These are phyloP conservation scores for Helichrysum umbraculigerum DNA, from an alignment of 129 eudicot species.

Conservation along the genomic window DNA sequence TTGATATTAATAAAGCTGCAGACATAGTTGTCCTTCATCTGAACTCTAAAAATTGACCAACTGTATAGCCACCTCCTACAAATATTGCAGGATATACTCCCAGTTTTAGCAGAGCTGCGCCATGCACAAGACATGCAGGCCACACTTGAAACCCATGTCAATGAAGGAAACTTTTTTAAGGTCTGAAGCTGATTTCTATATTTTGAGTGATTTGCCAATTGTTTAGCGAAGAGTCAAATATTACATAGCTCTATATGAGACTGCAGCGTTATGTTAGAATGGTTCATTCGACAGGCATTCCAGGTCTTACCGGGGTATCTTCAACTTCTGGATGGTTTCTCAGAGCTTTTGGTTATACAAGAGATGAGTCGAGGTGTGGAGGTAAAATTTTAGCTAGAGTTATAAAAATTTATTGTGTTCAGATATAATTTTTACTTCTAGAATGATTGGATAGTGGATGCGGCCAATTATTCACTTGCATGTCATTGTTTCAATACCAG, in stretches of 20 bases:
- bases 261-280: constrained; percentile 9
- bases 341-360: constrained; percentile 83
- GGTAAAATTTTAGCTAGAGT: constrained; percentile 44
- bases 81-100: constrained; percentile 77
- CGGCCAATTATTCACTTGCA: constrained; percentile 11
- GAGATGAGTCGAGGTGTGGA: constrained; percentile 94
- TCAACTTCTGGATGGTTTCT: constrained; percentile 82
- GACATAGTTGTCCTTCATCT: background rate
- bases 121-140: constrained; percentile 78
- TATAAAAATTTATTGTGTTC: background rate
- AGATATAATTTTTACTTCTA: background rate
- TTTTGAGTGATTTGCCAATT: background rate
- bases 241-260: constrained; percentile 19
- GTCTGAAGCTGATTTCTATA: constrained; percentile 29
- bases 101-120: constrained; percentile 72
- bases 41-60: constrained; percentile 14
- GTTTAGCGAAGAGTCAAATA: background rate
- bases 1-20: constrained; percentile 3
- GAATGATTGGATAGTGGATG: constrained; percentile 17
- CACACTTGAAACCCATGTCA: constrained; percentile 75
- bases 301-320: constrained; percentile 88
- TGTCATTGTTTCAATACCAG: background rate
- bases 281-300: constrained; percentile 69
- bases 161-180: constrained; percentile 82
- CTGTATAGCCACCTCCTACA: constrained; percentile 27